A percentile compares a stretch with the other conserved stretches of the same genome.
phyloP scores from a whole-genome alignment of 768 basidiomycete genomes.

The Sporobolomyces pararoseus region DNA sequence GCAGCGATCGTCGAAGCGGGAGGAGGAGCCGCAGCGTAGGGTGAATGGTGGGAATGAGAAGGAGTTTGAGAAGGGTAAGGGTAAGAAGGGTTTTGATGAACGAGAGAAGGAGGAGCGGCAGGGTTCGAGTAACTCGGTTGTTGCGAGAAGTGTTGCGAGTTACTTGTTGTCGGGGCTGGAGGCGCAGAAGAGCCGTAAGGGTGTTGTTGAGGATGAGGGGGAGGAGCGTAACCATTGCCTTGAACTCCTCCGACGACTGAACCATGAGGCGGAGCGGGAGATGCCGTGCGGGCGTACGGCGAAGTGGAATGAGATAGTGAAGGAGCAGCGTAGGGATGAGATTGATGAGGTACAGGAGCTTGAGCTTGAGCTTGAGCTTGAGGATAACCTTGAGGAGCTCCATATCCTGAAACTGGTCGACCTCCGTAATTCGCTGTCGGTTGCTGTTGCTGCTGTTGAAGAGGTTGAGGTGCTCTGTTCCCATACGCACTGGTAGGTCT shows the following conservation, averaged over 20 bases:
- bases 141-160: neutral
- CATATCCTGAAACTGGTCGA: slow-evolving; percentile 11
- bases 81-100: neutral
- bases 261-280: slow-evolving; percentile 36
- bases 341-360: neutral
- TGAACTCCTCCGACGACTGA: slow-evolving; percentile 31
- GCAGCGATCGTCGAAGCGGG: too few relatives aligned
- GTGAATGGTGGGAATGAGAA: slow-evolving; percentile 14
- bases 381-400: slow-evolving; percentile 28
- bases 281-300: too few relatives aligned
- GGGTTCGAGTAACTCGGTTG: neutral
- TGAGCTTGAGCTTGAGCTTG: neutral
- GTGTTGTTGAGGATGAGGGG: neutral
- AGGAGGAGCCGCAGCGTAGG: neutral
- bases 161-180: neutral
- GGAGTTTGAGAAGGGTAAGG: slow-evolving; percentile 14
- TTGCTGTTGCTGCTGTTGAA: slow-evolving; percentile 38
- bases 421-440: slow-evolving; percentile 6
- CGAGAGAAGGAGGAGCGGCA: slow-evolving; percentile 4
- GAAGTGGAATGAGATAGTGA: too few relatives aligned
- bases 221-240: slow-evolving; percentile 32
- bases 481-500: slow-evolving; percentile 12
- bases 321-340: slow-evolving; percentile 8
- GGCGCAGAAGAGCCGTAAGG: neutral
- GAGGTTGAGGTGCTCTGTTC: slow-evolving; percentile 33